A percentile compares a stretch with the other conserved stretches of the same genome.
Conservation (phyloP, 176 grass and related monocot species). For the Avena insularis region DNA sequence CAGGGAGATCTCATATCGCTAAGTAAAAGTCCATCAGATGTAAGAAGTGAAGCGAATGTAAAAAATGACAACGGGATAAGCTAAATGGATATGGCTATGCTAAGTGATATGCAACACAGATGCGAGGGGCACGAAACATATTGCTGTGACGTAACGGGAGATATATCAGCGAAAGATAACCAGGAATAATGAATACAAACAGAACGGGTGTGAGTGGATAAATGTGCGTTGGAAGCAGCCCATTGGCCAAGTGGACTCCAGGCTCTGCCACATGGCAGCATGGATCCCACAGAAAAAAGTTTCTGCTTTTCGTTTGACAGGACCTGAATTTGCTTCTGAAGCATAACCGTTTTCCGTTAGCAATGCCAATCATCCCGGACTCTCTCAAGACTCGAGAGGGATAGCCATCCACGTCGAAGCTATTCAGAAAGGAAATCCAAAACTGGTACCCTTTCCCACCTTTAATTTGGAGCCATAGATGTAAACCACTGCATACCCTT, state of each 20-base stretch:
- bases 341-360: background rate
- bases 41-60: too few species aligned
- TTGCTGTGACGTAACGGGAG: background rate
- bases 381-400: background rate
- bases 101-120: too few species aligned
- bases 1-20: too few species aligned
- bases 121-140: too few species aligned
- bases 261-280: background rate
- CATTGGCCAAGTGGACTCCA: background rate
- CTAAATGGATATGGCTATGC: too few species aligned
- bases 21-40: too few species aligned
- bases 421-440: background rate
- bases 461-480: background rate
- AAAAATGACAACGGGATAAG: too few species aligned
- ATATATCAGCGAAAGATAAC: background rate
- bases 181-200: background rate
- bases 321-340: conserved; percentile 8
- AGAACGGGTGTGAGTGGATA: background rate
- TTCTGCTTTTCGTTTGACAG: too few species aligned
- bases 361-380: background rate
- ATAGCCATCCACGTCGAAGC: background rate
- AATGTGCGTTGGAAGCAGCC: background rate
- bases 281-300: background rate
- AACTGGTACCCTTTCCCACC: background rate
- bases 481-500: background rate